Evolutionary conservation across 768 basidiomycete species (phyloP).

Genomic region (Macrolepiota dolichaula): DNA sequence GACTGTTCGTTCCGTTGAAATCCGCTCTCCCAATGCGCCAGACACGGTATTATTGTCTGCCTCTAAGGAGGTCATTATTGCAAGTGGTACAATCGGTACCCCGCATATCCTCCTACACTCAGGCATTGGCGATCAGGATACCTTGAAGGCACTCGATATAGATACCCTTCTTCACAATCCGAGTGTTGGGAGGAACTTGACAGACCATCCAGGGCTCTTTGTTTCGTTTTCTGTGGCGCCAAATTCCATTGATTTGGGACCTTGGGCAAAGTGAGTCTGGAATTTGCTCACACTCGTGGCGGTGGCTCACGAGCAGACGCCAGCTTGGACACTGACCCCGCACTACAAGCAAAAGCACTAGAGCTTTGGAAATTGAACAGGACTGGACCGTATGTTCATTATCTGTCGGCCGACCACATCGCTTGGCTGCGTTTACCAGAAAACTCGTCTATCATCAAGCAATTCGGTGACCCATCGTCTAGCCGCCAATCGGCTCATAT

Average conservation of each 20-base stretch:
- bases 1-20: constrained; percentile 11
- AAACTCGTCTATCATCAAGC: not conserved
- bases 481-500: constrained; percentile 13
- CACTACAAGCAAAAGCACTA: constrained; percentile 7
- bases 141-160: constrained; percentile 18
- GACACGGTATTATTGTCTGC: constrained; percentile 15
- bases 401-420: not conserved
- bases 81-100: too few relatives aligned
- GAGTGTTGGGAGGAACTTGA: constrained; percentile 25
- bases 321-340: not conserved
- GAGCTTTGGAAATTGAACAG: constrained; percentile 12
- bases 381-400: constrained; percentile 8
- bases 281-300: not conserved
- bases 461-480: constrained; percentile 9
- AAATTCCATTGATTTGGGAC: constrained; percentile 6
- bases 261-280: constrained; percentile 2
- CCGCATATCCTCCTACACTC: too few relatives aligned
- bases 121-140: constrained; percentile 1
- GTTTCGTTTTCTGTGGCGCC: not conserved
- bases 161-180: constrained; percentile 21
- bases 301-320: not conserved
- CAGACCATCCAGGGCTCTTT: constrained; percentile 18
- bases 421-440: constrained; percentile 9
- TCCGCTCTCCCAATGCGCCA: not conserved
- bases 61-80: constrained; percentile 18